phyloP scores from a whole-genome alignment of 2,329 filamentous ascomycete species.

The Neofusicoccum laricinum region DNA sequence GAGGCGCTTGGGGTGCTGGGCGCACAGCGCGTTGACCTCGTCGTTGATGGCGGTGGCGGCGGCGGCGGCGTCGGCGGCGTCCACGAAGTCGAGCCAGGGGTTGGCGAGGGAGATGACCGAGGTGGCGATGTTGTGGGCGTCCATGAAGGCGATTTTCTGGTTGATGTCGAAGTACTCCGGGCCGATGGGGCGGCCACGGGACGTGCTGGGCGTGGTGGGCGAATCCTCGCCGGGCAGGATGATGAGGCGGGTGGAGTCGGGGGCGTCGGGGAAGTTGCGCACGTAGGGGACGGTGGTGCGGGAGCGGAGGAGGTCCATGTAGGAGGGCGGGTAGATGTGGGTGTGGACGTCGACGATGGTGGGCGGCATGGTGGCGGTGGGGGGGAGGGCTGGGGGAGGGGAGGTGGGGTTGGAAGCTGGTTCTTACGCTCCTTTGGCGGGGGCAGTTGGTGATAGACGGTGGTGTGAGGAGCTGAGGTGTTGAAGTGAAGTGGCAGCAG shows the following conservation, averaged over 20 bases:
- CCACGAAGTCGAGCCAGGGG: constrained; percentile 87
- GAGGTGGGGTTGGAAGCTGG: neutral
- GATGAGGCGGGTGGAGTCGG: constrained; percentile 60
- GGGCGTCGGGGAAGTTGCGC: constrained; percentile 57
- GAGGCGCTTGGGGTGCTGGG: constrained; percentile 61
- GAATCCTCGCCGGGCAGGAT: constrained; percentile 60
- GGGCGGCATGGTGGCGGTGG: constrained; percentile 28
- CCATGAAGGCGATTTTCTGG: constrained; percentile 85
- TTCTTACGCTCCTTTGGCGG: neutral
- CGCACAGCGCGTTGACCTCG: constrained; percentile 73
- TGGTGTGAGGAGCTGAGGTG: neutral
- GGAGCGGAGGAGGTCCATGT: constrained; percentile 56
- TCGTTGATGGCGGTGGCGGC: constrained; percentile 71
- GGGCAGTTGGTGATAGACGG: too few relatives aligned
- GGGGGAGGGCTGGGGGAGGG: neutral
- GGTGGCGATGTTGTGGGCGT: constrained; percentile 74
- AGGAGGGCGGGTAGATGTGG: constrained; percentile 61
- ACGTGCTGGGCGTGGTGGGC: constrained; percentile 47
- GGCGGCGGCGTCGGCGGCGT: constrained; percentile 56
- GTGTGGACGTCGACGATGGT: constrained; percentile 59
- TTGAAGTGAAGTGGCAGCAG: neutral
- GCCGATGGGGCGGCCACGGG: constrained; percentile 78
- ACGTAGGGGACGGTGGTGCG: constrained; percentile 67
- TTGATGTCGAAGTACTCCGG: constrained; percentile 76
- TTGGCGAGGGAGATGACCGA: constrained; percentile 89